Conservation (phyloP, 495 filamentous ascomycete species). For the Aspergillus biplanus region DNA sequence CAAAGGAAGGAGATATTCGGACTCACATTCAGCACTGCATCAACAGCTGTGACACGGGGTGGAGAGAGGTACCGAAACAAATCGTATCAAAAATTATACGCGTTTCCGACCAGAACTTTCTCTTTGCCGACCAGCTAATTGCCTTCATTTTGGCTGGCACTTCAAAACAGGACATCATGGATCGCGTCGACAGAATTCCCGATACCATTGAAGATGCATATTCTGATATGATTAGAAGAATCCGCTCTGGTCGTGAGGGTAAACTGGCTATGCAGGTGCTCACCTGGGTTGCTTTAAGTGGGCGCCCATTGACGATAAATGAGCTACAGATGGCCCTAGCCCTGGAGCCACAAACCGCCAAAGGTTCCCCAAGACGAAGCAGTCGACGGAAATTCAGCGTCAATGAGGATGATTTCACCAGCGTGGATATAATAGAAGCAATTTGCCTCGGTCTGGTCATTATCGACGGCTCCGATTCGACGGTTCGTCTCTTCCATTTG, state of each 20-base stretch:
- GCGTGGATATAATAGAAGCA: neutral
- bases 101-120: neutral
- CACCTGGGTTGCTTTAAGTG: neutral
- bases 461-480: neutral
- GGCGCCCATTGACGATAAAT: neutral
- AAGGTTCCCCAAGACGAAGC: no score
- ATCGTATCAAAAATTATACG: no score
- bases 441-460: neutral
- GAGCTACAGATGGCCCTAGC: neutral
- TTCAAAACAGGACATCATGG: neutral
- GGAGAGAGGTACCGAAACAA: no score
- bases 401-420: neutral
- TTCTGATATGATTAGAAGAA: neutral
- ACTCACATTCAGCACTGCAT: neutral
- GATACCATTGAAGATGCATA: neutral
- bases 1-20: neutral
- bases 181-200: neutral
- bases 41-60: no score
- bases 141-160: neutral
- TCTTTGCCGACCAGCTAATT: neutral
- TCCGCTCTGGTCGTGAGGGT: neutral
- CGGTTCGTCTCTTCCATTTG: neutral
- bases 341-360: no score
- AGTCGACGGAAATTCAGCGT: neutral
- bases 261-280: neutral